Base-by-base conservation (phyloP, 148 eudicot genomes). In the Heliamphora exappendiculata region DNA sequence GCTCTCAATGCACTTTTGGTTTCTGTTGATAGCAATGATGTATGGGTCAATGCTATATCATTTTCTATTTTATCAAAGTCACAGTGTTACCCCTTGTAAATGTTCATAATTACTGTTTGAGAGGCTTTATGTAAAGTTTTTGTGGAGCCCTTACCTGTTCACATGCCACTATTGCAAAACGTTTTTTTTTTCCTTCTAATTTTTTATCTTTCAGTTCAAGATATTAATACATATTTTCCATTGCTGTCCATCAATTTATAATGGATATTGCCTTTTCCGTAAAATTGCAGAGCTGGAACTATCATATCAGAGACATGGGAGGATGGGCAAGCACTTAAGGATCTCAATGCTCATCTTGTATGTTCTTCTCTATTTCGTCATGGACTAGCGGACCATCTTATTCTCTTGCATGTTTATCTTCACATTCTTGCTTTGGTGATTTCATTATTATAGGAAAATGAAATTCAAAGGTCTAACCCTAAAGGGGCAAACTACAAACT, bases 251-350 rank as follows among this genome's bases (percentile, higher is more conserved):
- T 70, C 58, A 39, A 62, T 73, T 29, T 26, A 59, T 70, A 60
- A 20, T 28, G 8, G 44, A 63, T 73, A 3, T 59, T 73, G 70
- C 55, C 79, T 26, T 64, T 73, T 39, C 39, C 73, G 71, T 71
- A 37, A 55, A 83, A 67, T 58, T 84, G 67, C 87, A 95, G 99
- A 85, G 91, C 98, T 70, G 99, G 99, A 72, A 89, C 94, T n/a
- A 86, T 95, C 74, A 89, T 95, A 86, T 92, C 99, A 22, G 99
- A 95, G 87, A 88, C 98, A 39, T 95, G 99, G 99, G 99, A 95
- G 78, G 99, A 95, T 80, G 99, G 99, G 49, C 97, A 91, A 84
- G 91, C 91, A 55, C 71, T 95, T 59, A 95, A 93, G 83, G 99
- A 95, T 82, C 79, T 93, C 59, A 93, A 87, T 86, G 75, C 86